Evolutionary conservation across 2,329 filamentous ascomycete species (phyloP), one percentile per base, ranked within the genome.

Genomic region (Blumeria graminis): DNA sequence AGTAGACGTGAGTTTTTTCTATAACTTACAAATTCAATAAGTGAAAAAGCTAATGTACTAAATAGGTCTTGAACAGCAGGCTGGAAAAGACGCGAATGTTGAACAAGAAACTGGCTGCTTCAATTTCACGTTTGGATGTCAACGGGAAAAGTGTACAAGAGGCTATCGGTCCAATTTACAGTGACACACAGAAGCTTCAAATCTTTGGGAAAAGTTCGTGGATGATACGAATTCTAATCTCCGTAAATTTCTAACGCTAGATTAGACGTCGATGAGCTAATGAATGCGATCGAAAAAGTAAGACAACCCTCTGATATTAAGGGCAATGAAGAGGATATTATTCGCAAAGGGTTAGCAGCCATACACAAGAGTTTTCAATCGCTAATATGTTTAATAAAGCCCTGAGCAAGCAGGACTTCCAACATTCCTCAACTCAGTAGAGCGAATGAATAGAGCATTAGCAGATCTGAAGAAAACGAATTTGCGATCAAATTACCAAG

Each of bases 41-140:
- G 5, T 8, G 14, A 14, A 14, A 14, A n/a, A 46, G 54, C 59
- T 58, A 55, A 59, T 39, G 1, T 10, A 16, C 18, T 34, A 18
- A 28, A 32, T 50, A 60, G 59, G 80, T 84, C 34, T 71, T 84
- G 52, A 82, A 81, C 63, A 83, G 80, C 56, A 74, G 80, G 41
- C 79, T 96, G 60, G 87, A 93, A 63, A 96, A 94, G 76, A 93
- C 93, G 63, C 84, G 88, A 58, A 80, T 87, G 65, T 76, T 96
- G 67, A 94, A 88, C 35, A 94, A 92, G 72, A 94, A 94, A 73
- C 95, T 98, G 57, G 85, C 94, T 69, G 83, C 85, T 33, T 94
- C 86, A 55, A 76, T 95, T 62, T 78, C 80, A 39, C 78, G 89
- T 57, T 74, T 98, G 36, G 88, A 96, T 64, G 80, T 82, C 39